Base-by-base conservation (phyloP, 148 eudicot species). In the Oxyria digyna region DNA sequence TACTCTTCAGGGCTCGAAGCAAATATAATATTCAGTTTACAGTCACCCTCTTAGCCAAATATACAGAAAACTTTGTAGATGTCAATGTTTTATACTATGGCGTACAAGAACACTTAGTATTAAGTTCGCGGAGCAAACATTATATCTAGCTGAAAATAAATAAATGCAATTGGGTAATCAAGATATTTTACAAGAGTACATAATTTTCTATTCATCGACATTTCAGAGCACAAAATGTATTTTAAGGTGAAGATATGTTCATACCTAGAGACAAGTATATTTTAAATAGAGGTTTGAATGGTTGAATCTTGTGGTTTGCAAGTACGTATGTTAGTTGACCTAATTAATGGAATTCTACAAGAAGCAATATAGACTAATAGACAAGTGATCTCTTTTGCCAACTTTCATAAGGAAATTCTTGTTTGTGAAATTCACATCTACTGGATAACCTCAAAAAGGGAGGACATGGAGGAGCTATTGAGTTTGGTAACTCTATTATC, bases 231-330 rank as follows among this genome's bases (percentile, higher is more conserved):
- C 50, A 55, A 69, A 48, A 42, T 73, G n/a, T n/a, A 26, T 11
- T 15, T 3, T 14, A 26, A 73, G 15, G 26, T 66, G 45, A 74
- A 23, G n/a, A 7, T 3, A 27, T 29, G 10, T 29, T 18, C 81
- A 21, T 78, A 91, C 97, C 95, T 75, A 83, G 77, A 63, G 91
- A 89, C 40, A 91, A 20, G 77, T 89, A 89, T 45, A 91, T 81
- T 46, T 77, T 87, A 77, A 79, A 85, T 32, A 88, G 87, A 54
- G 97, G 96, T 75, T 85, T 89, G 77, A 82, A 89, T 33, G 96
- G 93, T 71, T 92, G 97, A 71, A 91, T 87, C 77, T 89, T 90
- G 27, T 84, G 78, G 73, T 87, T 91, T 86, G 81, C 79, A 81
- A 43, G 68, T 6, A 41, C 62, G 46, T 24, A 73, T 5, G 45